These are phyloP conservation scores for Karstenula rhodostoma DNA, from an alignment of 2,329 filamentous ascomycete species.

Conservation along the genomic window DNA sequence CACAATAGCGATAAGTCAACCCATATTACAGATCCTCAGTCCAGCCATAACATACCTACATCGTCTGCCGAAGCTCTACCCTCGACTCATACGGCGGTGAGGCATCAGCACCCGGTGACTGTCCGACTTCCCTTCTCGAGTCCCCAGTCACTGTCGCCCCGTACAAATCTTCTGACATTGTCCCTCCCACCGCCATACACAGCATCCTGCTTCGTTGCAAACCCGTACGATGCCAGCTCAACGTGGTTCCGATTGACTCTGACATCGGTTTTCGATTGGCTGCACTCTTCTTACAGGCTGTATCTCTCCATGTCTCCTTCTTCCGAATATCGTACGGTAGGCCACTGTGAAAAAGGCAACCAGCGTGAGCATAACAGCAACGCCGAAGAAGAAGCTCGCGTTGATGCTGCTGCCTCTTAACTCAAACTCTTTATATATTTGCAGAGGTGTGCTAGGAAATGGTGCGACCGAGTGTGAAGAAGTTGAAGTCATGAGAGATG, in stretches of 20 bases:
- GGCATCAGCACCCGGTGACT: background rate
- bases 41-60: background rate
- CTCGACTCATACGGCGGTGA: background rate
- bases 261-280: background rate
- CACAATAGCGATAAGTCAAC: background rate
- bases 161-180: background rate
- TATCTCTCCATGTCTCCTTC: background rate
- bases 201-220: background rate
- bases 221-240: background rate
- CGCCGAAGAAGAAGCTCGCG: too few species aligned
- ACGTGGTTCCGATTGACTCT: too few species aligned
- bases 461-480: too few species aligned
- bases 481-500: too few species aligned
- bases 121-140: background rate
- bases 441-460: too few species aligned
- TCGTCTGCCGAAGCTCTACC: background rate
- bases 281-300: background rate
- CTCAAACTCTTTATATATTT: too few species aligned
- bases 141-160: background rate
- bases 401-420: too few species aligned
- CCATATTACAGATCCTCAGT: background rate
- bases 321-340: background rate
- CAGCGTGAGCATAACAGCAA: background rate
- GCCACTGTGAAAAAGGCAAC: background rate
- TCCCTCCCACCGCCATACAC: too few species aligned